A percentile compares a stretch with the other conserved stretches of the same genome.
Conservation (phyloP, 176 grass and related monocot genomes). For the Oryza coarctata region DNA sequence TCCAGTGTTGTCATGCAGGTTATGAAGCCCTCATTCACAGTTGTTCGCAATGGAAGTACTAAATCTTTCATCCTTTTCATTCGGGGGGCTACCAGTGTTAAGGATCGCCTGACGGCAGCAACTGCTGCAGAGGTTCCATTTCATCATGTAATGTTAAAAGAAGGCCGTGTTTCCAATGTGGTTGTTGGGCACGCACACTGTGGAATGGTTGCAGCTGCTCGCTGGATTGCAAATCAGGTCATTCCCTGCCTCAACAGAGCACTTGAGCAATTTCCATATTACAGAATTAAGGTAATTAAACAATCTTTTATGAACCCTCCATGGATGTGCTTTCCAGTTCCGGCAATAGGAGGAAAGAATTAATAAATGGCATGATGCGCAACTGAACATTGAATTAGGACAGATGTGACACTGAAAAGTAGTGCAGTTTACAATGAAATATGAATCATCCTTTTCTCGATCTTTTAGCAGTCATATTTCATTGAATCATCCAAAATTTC, state of each 20-base stretch:
- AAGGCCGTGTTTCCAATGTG: constrained; percentile 41
- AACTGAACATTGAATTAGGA: no score
- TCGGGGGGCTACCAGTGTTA: constrained; percentile 58
- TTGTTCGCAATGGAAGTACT: constrained; percentile 51
- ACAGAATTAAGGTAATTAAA: constrained; percentile 59
- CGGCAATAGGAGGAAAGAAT: no score
- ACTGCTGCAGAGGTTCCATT: constrained; percentile 70
- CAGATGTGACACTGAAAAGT: no score
- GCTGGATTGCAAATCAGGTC: constrained; percentile 66
- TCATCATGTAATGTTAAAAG: constrained; percentile 52
- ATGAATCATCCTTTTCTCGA: neutral
- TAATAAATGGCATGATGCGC: no score
- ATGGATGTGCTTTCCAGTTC: no score
- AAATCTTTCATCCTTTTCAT: constrained; percentile 78
- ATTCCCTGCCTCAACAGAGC: constrained; percentile 59
- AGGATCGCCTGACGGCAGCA: constrained; percentile 68
- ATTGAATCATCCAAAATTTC: constrained; percentile 4
- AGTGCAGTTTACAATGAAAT: neutral
- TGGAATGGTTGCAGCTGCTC: constrained; percentile 81
- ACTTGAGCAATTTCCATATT: constrained; percentile 53
- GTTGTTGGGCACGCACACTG: constrained; percentile 66
- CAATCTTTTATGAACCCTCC: neutral
- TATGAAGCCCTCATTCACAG: constrained; percentile 78
- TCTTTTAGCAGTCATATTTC: neutral
- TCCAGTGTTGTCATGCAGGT: constrained; percentile 40